Conservation (phyloP, 2,329 filamentous ascomycete species). For the Elsinoe perseae region DNA sequence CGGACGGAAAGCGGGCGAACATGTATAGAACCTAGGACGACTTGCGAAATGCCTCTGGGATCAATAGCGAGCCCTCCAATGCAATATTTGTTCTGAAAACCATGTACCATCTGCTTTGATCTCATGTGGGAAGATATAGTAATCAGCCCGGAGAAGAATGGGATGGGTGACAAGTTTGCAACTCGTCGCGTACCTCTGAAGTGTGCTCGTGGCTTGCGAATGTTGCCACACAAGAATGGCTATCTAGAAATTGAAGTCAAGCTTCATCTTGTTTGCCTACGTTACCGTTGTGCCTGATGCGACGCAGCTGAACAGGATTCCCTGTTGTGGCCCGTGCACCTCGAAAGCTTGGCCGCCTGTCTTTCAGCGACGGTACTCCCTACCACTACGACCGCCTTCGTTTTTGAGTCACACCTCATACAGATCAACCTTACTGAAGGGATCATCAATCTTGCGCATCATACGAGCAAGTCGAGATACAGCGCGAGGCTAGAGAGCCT, state of each 20-base stretch:
- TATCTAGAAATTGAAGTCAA: neutral
- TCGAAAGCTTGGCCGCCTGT: constrained; percentile 3
- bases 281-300: neutral
- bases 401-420: constrained; percentile 13
- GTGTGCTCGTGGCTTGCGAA: no score
- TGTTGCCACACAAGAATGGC: neutral
- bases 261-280: neutral
- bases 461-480: neutral
- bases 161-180: no score
- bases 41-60: neutral
- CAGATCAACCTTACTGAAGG: constrained; percentile 2
- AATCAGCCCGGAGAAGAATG: neutral
- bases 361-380: neutral
- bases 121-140: neutral
- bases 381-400: neutral
- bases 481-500: neutral
- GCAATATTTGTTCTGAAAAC: neutral
- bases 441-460: neutral
- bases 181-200: no score
- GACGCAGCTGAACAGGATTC: neutral
- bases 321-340: constrained; percentile 5
- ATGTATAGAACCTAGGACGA: neutral
- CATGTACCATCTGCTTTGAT: neutral
- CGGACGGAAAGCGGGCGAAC: neutral
- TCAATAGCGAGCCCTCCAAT: neutral